These are phyloP conservation scores for Cryptococcus hybrid DNA, from an alignment of 1,284 basidiomycete species.

Conservation along the genomic window DNA sequence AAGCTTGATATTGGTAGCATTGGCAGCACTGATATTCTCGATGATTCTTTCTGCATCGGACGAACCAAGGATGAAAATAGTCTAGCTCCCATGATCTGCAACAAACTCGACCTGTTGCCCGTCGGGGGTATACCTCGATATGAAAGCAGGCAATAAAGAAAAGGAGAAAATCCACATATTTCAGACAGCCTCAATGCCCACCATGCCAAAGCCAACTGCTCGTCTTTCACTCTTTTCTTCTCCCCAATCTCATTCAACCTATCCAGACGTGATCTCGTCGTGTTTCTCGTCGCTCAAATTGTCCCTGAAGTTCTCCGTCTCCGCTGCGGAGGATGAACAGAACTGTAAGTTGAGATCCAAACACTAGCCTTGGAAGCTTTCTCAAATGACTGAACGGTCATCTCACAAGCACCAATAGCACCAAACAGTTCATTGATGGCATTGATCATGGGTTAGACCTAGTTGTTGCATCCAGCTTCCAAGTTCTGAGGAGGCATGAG, in stretches of 20 bases:
- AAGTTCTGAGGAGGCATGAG: too few relatives aligned
- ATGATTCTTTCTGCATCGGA: conserved; percentile 52
- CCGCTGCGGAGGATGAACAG: neutral
- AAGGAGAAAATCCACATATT: conserved; percentile 42
- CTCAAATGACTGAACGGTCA: conserved; percentile 17
- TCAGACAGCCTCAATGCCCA: conserved; percentile 52
- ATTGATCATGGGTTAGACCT: too few relatives aligned
- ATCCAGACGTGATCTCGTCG: conserved; percentile 55
- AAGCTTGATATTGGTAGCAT: conserved; percentile 48
- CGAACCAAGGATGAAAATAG: conserved; percentile 60
- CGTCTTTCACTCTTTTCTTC: conserved; percentile 56
- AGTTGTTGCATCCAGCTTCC: too few relatives aligned
- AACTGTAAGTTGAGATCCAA: neutral
- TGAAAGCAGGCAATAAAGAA: neutral
- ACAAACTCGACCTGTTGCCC: neutral
- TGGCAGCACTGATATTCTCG: conserved; percentile 54
- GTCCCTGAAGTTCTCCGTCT: conserved; percentile 30
- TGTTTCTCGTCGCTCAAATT: conserved; percentile 29
- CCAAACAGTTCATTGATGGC: conserved; percentile 7
- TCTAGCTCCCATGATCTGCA: conserved; percentile 17
- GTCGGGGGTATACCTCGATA: neutral
- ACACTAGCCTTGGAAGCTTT: conserved; percentile 25
- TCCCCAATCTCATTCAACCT: conserved; percentile 53
- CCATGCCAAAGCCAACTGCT: conserved; percentile 65
- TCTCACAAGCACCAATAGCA: conserved; percentile 36